These are phyloP conservation scores for Phlegmacium glaucopus DNA, from an alignment of 768 basidiomycete genomes.

Conservation along the genomic window DNA sequence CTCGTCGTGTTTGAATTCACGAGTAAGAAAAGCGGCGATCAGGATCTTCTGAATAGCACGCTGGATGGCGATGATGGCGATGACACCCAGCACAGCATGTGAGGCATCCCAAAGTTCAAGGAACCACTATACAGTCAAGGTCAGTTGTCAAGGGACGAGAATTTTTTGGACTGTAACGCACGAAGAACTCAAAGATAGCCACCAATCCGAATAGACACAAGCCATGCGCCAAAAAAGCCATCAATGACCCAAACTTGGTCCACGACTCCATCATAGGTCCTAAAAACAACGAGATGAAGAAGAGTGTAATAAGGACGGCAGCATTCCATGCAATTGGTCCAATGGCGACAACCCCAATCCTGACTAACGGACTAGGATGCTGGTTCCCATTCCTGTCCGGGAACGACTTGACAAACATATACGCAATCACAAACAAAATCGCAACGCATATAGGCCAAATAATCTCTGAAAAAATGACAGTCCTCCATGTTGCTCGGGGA, in stretches of 20 bases:
- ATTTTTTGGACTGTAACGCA: conserved; percentile 32
- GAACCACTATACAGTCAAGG: conserved; percentile 66
- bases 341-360: conserved; percentile 83
- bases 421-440: conserved; percentile 74
- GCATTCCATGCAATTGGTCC: conserved; percentile 97
- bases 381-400: conserved; percentile 57
- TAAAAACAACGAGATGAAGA: conserved; percentile 89
- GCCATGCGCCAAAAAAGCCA: conserved; percentile 90
- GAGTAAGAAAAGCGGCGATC: conserved; percentile 90
- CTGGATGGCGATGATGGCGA: conserved; percentile 87
- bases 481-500: conserved; percentile 84
- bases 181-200: conserved; percentile 95
- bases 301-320: conserved; percentile 75
- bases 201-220: conserved; percentile 77
- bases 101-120: conserved; percentile 96
- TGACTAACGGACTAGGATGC: conserved; percentile 82
- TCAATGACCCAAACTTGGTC: conserved; percentile 85
- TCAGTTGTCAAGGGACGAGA: too few relatives aligned
- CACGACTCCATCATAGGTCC: conserved; percentile 87
- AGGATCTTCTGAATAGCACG: conserved; percentile 91
- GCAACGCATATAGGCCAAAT: conserved; percentile 77
- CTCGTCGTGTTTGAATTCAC: conserved; percentile 98
- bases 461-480: conserved; percentile 82
- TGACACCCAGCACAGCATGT: conserved; percentile 91
- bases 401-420: conserved; percentile 94